Evolutionary conservation across 1,284 basidiomycete species (phyloP), one percentile per base, ranked within the genome.

Genomic region (Ceratobasidium sp.): DNA sequence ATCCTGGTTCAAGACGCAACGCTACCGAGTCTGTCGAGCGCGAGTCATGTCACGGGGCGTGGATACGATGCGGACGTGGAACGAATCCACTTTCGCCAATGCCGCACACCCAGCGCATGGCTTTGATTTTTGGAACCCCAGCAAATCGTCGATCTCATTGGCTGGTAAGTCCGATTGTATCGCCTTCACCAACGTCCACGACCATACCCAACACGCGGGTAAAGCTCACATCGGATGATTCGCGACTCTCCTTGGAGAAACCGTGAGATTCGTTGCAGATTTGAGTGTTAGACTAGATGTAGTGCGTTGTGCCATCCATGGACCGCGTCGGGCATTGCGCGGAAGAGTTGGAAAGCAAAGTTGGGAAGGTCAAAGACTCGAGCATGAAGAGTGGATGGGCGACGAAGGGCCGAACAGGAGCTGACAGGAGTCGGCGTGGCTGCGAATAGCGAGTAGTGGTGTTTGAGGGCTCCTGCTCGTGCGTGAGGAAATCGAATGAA

Each of bases 1-100:
- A 58, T 76, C n/a, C 46, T 76, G 33, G 73, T 76, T 39, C 73
- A 58, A 20, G 73, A 76, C 23, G 63, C 73, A 51, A 76, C 63
- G 42, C 61, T 51, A 4, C 49, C 72, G n/a, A 64, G 61, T 66
- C 23, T 76, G 60, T 76, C 72, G 46, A 76, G 72, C 51, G 72
- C 33, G n/a, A 76, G 72, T 40, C 42, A 56, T 66, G 71, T 75
- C 40, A 75, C 71, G 23, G 73, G 73, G 60, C 46, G 39, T 39
- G 73, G 63, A 39, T 76, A 76, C 51, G 73, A 76, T 76, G 73
- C 61, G 15, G 73, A 76, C 28, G 61, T 51, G 10, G 63, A 60
- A 39, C 23, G 9, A 28, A 12, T 13, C 7, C 15, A 0, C 26
- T 39, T 46, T 4, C 26, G 13, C 23, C 28, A 2, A 68, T 9